phyloP scores from a whole-genome alignment of 1,139 yeast genomes.

The Suhomyces coccinellae region DNA sequence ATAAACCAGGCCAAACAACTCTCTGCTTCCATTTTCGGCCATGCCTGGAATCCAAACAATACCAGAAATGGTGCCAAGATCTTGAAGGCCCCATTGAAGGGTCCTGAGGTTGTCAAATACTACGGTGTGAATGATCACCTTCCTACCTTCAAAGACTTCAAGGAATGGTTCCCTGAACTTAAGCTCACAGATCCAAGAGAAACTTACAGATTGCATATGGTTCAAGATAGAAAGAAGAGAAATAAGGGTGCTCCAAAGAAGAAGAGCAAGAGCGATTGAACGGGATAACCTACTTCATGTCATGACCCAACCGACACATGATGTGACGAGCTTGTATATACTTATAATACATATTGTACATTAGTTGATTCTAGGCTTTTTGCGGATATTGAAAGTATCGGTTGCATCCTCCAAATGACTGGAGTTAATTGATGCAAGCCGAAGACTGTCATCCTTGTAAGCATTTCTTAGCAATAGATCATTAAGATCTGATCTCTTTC shows the following conservation, averaged over 20 bases:
- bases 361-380: slow-evolving; percentile 12
- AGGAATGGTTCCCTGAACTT: slow-evolving; percentile 57
- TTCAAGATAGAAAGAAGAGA: slow-evolving; percentile 74
- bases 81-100: slow-evolving; percentile 70
- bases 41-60: slow-evolving; percentile 58
- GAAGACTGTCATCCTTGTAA: slow-evolving; percentile 5
- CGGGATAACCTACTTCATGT: background rate
- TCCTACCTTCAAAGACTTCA: slow-evolving; percentile 63
- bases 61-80: slow-evolving; percentile 78
- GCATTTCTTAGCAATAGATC: slow-evolving; percentile 11
- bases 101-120: slow-evolving; percentile 69
- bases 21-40: slow-evolving; percentile 60
- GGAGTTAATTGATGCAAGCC: slow-evolving; percentile 11
- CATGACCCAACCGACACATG: background rate
- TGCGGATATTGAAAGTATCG: slow-evolving; percentile 30
- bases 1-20: slow-evolving; percentile 56
- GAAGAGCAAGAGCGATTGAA: slow-evolving; percentile 30
- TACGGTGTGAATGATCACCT: slow-evolving; percentile 70
- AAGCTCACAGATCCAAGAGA: slow-evolving; percentile 73
- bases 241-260: slow-evolving; percentile 93
- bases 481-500: slow-evolving; percentile 8
- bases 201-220: slow-evolving; percentile 64
- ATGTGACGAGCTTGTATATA: slow-evolving; percentile 4
- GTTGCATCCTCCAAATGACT: slow-evolving; percentile 28
- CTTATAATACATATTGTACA: slow-evolving; percentile 3